phyloP scores from a whole-genome alignment of 441 rosid genomes.

The Omphalea diandra region DNA sequence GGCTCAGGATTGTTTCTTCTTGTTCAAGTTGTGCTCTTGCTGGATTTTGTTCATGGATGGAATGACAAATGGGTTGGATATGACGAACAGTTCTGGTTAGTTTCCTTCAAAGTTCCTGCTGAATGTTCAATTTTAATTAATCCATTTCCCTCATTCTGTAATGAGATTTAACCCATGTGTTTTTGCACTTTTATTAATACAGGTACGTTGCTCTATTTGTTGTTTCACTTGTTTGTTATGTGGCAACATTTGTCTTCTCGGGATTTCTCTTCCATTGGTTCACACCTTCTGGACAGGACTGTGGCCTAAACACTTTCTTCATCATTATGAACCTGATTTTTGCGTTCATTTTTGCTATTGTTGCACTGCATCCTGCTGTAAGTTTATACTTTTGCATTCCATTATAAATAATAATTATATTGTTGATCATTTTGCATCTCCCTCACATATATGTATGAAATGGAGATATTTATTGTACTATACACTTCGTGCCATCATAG shows the following conservation, averaged over 20 bases:
- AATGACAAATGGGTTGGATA: constrained; percentile 97
- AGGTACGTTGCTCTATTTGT: constrained; percentile 78
- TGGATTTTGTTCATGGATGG: constrained; percentile 98
- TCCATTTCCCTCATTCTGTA: not conserved
- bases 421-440: not conserved
- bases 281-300: constrained; percentile 92
- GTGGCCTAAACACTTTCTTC: constrained; percentile 90
- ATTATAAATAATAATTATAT: not conserved
- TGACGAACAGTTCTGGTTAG: constrained; percentile 94
- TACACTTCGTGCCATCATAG: too few relatives aligned
- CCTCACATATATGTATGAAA: not conserved
- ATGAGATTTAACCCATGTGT: constrained; percentile 9
- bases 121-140: not conserved
- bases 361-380: constrained; percentile 87
- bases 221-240: constrained; percentile 78
- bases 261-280: constrained; percentile 96
- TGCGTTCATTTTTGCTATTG: constrained; percentile 64
- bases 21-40: constrained; percentile 93
- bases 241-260: constrained; percentile 78
- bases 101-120: constrained; percentile 7
- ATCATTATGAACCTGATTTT: constrained; percentile 63
- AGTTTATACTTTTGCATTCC: constrained; percentile 35
- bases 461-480: not conserved
- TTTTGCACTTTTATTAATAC: constrained; percentile 20
- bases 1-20: constrained; percentile 97